Conservation (phyloP, 2,329 filamentous ascomycete species). For the Penicillium sp. region DNA sequence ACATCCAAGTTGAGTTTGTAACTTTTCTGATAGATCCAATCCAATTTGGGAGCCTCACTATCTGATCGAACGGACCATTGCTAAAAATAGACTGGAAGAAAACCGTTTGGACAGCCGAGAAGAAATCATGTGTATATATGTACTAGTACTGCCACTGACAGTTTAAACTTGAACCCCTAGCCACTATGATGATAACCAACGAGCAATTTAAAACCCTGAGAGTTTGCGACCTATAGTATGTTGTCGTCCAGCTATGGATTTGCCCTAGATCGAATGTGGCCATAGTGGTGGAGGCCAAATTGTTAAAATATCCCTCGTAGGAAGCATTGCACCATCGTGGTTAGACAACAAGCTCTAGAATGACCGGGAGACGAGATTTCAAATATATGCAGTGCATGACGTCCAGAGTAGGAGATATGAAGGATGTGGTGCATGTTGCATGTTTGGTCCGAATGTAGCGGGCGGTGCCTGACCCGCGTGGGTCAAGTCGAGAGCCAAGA, state of each 20-base stretch:
- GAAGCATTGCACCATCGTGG: constrained; percentile 1
- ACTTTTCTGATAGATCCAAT: neutral
- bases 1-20: neutral
- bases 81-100: neutral
- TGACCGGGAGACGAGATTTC: too few relatives aligned
- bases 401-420: too few relatives aligned
- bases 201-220: too few relatives aligned
- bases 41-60: neutral
- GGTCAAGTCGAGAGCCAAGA: constrained; percentile 10
- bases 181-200: too few relatives aligned
- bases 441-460: constrained; percentile 21
- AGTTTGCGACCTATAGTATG: too few relatives aligned
- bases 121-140: too few relatives aligned
- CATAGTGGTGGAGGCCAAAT: neutral
- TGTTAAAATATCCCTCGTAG: neutral
- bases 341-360: constrained; percentile 2
- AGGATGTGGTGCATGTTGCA: too few relatives aligned
- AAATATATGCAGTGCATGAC: too few relatives aligned
- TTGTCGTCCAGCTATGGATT: neutral
- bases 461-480: constrained; percentile 26
- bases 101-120: neutral
- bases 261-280: neutral
- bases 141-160: too few relatives aligned
- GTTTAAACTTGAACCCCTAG: too few relatives aligned
- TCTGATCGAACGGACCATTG: neutral